Evolutionary conservation across 106 monocot genomes (phyloP).

Genomic region (Vanilla planifolia): DNA sequence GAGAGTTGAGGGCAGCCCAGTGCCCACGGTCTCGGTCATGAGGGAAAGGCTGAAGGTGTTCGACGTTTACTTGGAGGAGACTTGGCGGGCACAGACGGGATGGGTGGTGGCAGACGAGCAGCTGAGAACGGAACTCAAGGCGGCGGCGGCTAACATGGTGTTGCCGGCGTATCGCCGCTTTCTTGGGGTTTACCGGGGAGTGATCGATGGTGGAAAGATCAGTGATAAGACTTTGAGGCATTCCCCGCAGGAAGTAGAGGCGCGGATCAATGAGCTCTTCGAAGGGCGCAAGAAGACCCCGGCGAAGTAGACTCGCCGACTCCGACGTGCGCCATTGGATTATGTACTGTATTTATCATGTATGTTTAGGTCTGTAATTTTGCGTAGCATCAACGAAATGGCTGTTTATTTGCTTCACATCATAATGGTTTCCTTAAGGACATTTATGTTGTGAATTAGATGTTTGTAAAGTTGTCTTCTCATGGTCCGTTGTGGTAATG

Average conservation of each 20-base stretch:
- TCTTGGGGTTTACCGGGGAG: conserved; percentile 6
- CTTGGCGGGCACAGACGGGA: conserved; percentile 20
- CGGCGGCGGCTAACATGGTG: conserved; percentile 5
- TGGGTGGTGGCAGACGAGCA: conserved; percentile 36
- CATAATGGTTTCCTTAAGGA: too few species aligned
- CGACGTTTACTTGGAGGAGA: conserved; percentile 22
- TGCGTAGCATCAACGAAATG: too few species aligned
- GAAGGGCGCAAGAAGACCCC: not conserved
- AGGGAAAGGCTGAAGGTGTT: conserved; percentile 18
- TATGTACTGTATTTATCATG: not conserved
- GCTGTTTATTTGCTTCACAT: too few species aligned
- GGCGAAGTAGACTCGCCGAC: not conserved
- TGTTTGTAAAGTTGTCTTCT: too few species aligned
- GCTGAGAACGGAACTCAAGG: conserved; percentile 34
- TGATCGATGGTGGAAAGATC: not conserved
- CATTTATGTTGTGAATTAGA: too few species aligned
- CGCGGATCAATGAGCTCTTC: conserved; percentile 15
- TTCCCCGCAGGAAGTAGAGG: conserved; percentile 14
- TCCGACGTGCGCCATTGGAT: not conserved
- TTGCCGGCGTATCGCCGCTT: conserved; percentile 23
- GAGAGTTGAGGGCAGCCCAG: conserved; percentile 9
- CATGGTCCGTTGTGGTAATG: too few species aligned
- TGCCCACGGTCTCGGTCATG: not conserved
- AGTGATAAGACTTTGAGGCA: conserved; percentile 11
- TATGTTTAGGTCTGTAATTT: too few species aligned